Evolutionary conservation across 1,139 yeast species (phyloP).

Genomic region (Yamadazyma songkhlaensis): DNA sequence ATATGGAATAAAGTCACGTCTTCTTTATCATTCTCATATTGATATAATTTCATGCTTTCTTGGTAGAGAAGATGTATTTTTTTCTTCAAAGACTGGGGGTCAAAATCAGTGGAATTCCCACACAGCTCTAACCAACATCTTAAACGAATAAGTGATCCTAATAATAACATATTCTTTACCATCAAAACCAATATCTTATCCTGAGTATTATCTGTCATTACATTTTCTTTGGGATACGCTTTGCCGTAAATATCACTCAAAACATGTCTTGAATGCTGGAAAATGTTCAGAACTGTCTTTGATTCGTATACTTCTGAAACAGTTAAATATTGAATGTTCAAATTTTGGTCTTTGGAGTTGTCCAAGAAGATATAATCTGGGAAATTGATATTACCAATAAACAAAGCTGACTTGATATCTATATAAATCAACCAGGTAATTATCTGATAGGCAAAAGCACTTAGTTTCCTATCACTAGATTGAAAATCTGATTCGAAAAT

Average conservation of each 20-base stretch:
- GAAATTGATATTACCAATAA: constrained; percentile 6
- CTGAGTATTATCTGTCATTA: neutral
- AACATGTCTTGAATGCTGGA: constrained; percentile 3
- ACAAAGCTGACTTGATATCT: constrained; percentile 6
- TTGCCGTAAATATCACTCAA: constrained; percentile 4
- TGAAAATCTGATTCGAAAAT: constrained; percentile 3
- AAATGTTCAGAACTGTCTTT: constrained; percentile 5
- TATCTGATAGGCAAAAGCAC: constrained; percentile 5
- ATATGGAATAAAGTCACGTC: constrained; percentile 4
- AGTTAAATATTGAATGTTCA: constrained; percentile 4
- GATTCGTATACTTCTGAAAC: constrained; percentile 5
- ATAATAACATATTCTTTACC: constrained; percentile 5
- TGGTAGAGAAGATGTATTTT: constrained; percentile 3
- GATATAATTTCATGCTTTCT: constrained; percentile 1
- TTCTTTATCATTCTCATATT: constrained; percentile 1
- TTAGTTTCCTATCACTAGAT: neutral
- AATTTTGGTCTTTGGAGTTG: neutral
- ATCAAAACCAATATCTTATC: constrained; percentile 6
- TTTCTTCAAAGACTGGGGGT: constrained; percentile 4
- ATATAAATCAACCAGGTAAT: constrained; percentile 8
- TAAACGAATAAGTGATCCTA: constrained; percentile 6
- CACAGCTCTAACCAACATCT: constrained; percentile 7
- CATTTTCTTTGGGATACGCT: constrained; percentile 3
- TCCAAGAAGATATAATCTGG: constrained; percentile 6
- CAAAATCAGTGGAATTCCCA: constrained; percentile 8